Evolutionary conservation across 1,284 basidiomycete species (phyloP).

Genomic region (Leccinum griseonigrum): DNA sequence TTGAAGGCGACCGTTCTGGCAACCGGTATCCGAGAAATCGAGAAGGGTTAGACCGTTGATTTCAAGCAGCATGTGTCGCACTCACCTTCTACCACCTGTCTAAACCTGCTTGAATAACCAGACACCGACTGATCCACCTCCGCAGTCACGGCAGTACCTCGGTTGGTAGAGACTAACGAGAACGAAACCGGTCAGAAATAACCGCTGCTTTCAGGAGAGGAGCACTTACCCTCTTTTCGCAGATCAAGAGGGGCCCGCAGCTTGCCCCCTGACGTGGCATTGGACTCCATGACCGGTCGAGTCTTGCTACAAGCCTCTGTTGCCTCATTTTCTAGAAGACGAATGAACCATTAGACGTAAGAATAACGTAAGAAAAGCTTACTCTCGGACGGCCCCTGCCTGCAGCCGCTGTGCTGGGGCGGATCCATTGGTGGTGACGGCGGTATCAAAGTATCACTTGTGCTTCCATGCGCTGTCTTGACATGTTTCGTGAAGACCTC

Average conservation of each 20-base stretch:
- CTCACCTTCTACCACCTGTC: no score
- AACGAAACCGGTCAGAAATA: no score
- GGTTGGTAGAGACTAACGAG: no score
- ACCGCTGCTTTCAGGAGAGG: neutral
- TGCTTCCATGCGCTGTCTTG: neutral
- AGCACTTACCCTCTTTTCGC: neutral
- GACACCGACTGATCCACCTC: no score
- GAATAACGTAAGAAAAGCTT: neutral
- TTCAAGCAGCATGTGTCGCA: no score
- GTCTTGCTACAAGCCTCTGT: neutral
- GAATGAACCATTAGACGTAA: neutral
- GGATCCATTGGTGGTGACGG: neutral
- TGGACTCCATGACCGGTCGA: neutral
- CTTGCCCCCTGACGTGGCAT: neutral
- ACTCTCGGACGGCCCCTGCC: neutral
- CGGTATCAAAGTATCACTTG: neutral
- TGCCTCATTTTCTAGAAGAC: neutral
- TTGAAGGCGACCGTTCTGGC: no score
- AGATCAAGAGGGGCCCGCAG: neutral
- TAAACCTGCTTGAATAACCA: no score
- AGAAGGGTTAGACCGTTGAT: no score
- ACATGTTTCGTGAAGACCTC: conserved; percentile 1
- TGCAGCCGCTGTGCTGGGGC: neutral
- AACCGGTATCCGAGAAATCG: no score
- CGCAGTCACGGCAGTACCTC: no score